Evolutionary conservation across 768 basidiomycete genomes (phyloP), one percentile per base, ranked within the genome.

Genomic region (Kwoniella dendrophila): DNA sequence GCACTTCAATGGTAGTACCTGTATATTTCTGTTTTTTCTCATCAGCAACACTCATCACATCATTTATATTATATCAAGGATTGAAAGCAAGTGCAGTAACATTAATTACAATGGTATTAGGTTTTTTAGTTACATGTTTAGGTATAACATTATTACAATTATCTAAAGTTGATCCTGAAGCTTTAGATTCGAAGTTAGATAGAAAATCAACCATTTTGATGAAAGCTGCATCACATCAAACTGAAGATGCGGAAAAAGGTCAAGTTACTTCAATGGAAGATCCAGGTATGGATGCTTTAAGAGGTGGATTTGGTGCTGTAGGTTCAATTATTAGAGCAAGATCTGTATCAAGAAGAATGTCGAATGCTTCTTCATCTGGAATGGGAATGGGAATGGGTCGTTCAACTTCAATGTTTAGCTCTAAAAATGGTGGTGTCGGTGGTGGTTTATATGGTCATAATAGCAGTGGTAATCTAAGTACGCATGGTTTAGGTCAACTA

Each of bases 121-220:
- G 86, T 7, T 98, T 99, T 83, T 79, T 96, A 86, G 69, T 72
- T 48, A 74, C 72, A 62, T 80, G 81, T 73, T 81, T 91, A 22
- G 95, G 95, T 20, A 97, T 98, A 77, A 90, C 89, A 30, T 87
- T 99, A 66, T 86, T 99, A 7, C 96, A 99, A 80, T 88, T 77
- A 63, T 78, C 78, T 56, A 80, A 73, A 60, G 86, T 98, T 68
- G 95, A 99, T 74, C 95, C 96, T 10, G 83, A 82, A 20, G 80
- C 86, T 56, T 83, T 97, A 72, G 60, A 62, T 29, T 64, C 65
- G 22, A 68, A 70, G 36, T 88, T 99, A 71, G 96, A 98, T 76
- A 84, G 95, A 18, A 85, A 89, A 33, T 89, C 90, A 1, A 97
- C 96, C 0, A 84, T 97, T 49, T 86, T 99, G 24, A 84, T 99